Percentiles rank a stretch among this genome's conserved stretches.
These are phyloP conservation scores for Neoascochyta sp. DNA, from an alignment of 2,329 filamentous ascomycete species.

Conservation along the genomic window DNA sequence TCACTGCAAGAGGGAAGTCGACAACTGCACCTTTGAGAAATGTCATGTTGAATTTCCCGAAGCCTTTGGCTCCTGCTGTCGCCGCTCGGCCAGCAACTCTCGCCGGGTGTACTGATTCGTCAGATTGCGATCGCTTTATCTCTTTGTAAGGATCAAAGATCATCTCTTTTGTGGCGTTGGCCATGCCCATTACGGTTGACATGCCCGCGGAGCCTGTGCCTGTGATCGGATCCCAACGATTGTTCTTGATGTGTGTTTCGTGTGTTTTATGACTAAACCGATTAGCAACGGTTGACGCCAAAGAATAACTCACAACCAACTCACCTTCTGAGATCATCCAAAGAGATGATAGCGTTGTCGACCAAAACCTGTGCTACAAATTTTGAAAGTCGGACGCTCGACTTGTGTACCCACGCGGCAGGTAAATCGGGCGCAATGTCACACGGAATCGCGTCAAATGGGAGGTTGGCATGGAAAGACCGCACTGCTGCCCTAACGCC, in stretches of 20 bases:
- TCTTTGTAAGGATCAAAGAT: constrained; percentile 27
- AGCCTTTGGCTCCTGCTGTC: constrained; percentile 10
- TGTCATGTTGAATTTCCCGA: constrained; percentile 17
- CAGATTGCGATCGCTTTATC: constrained; percentile 4
- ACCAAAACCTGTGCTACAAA: constrained; percentile 22
- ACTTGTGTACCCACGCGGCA: constrained; percentile 22
- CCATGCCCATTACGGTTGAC: constrained; percentile 53
- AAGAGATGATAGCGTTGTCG: constrained; percentile 12
- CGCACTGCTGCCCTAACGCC: constrained; percentile 22
- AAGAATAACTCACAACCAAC: constrained; percentile 1
- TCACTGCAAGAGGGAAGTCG: constrained; percentile 38
- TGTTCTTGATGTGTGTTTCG: constrained; percentile 31
- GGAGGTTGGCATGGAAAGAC: constrained; percentile 27
- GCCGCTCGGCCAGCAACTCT: constrained; percentile 11
- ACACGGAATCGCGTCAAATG: constrained; percentile 22
- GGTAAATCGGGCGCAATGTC: constrained; percentile 15
- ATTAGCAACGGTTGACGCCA: not conserved
- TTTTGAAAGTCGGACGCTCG: constrained; percentile 16
- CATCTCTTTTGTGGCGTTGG: constrained; percentile 57
- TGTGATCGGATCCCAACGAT: constrained; percentile 61
- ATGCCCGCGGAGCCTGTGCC: constrained; percentile 58
- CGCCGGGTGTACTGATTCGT: constrained; percentile 2
- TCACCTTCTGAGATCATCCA: constrained; percentile 17
- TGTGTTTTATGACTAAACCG: constrained; percentile 13
- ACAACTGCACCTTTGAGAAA: constrained; percentile 26